Percentiles rank a stretch among this genome's conserved stretches.
Evolutionary conservation across 2,329 filamentous ascomycete species (phyloP).

Genomic region (Epichloe aotearoae): DNA sequence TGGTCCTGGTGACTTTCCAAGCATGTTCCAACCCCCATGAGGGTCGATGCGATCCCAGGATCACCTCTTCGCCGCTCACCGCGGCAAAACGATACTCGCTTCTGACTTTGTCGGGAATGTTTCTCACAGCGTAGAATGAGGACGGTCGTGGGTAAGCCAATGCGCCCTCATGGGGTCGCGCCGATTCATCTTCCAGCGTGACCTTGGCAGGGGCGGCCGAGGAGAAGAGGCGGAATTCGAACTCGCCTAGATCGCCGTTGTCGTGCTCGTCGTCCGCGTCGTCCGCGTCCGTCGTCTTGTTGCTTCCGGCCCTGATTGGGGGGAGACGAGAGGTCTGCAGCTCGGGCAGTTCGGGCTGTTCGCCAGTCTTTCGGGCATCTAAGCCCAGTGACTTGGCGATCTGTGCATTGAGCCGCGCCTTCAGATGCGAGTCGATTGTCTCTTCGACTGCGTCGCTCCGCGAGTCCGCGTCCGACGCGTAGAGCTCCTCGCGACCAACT

Average conservation of each 20-base stretch:
- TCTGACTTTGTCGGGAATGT: slow-evolving; percentile 23
- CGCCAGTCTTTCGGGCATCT: slow-evolving; percentile 11
- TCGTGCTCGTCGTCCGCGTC: slow-evolving; percentile 15
- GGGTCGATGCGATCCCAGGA: slow-evolving; percentile 27
- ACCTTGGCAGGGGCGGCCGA: slow-evolving; percentile 35
- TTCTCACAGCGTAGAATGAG: slow-evolving; percentile 35
- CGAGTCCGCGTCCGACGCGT: slow-evolving; percentile 20
- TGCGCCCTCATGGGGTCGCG: slow-evolving; percentile 23
- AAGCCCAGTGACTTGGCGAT: slow-evolving; percentile 34
- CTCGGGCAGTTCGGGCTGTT: not conserved
- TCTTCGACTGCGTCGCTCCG: slow-evolving; percentile 17
- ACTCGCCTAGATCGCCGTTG: slow-evolving; percentile 24
- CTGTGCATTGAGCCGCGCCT: slow-evolving; percentile 32
- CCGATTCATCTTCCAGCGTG: slow-evolving; percentile 31
- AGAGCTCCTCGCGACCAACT: slow-evolving; percentile 42
- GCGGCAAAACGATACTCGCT: slow-evolving; percentile 32
- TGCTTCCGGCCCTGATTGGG: not conserved
- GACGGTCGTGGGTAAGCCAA: slow-evolving; percentile 25
- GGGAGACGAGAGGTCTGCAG: not conserved
- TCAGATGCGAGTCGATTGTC: slow-evolving; percentile 24
- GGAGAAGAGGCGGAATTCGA: slow-evolving; percentile 46
- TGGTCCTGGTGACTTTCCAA: slow-evolving; percentile 40
- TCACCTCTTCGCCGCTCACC: slow-evolving; percentile 38
- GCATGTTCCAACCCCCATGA: slow-evolving; percentile 47
- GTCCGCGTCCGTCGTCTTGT: slow-evolving; percentile 10